Base-by-base conservation (phyloP, 352 stramenopile genomes). In the Globisporangium okanoganense region DNA sequence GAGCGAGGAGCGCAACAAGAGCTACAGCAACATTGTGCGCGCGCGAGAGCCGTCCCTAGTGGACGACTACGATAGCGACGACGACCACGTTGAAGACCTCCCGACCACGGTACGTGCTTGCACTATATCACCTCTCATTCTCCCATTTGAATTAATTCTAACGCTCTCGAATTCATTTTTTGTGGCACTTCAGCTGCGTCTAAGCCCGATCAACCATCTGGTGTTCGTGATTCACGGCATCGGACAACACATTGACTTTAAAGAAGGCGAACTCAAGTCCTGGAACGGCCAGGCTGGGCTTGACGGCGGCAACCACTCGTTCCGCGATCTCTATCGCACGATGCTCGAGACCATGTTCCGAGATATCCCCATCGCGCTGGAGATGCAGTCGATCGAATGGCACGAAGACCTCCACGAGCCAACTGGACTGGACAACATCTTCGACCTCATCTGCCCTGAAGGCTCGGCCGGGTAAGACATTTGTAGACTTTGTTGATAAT, bases 371-470 rank as follows among this genome's bases (percentile, higher is more conserved):
- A 57, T 95, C 2, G 82, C 79, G 5, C 54, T 96, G 29, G 85
- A 96, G 66, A 93, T 94, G 73, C 86, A 95, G 40, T 94, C 82
- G 9, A 94, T 96, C 38, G 88, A 97, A 61, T 97, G 88, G 88
- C 88, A 96, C 56, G 86, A 95, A 70, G 83, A 94, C 31, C 72
- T 96, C 8, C 85, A 95, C 50, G 84, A 94, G 45, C 87, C 87
- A 5, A 95, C 81, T 7, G 86, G 86, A 7, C 68, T 95, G 9
- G 86, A 95, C 62, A 85, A 74, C 18, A 79, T 94, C 63, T 98
- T 87, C 44, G 86, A 95, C 52, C 54, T 92, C 5, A 95, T 95
- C 51, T 86, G 76, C 13, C 84, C 86, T 0, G 86, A 95, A 69
- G 86, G 86, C 51, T 75, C 80, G 1, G 75, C 81, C 41, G 72